Percentiles rank a stretch among this genome's conserved stretches.
Conservation (phyloP, 192 early-diverging fungal genomes). For the Dissophora globulifera region DNA sequence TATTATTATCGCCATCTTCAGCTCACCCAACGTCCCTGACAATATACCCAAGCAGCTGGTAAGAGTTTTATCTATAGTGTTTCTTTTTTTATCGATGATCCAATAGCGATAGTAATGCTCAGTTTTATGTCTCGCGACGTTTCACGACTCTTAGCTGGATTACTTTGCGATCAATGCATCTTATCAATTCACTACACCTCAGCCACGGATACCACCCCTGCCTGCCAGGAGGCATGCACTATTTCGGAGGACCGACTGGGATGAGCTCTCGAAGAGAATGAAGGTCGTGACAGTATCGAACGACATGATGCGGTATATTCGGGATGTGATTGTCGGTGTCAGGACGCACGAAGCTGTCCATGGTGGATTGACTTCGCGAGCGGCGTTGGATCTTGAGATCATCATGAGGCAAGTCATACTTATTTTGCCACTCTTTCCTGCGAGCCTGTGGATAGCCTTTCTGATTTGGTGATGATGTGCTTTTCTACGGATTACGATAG, state of each 20-base stretch:
- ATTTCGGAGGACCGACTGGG: slow-evolving; percentile 56
- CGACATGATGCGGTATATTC: slow-evolving; percentile 65
- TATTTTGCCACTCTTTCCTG: neutral
- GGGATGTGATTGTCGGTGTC: slow-evolving; percentile 68
- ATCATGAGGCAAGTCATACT: slow-evolving; percentile 56
- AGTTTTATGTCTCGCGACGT: neutral
- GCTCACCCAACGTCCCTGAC: slow-evolving; percentile 21
- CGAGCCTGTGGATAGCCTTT: neutral
- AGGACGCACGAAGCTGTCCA: slow-evolving; percentile 65
- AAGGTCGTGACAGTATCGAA: slow-evolving; percentile 58
- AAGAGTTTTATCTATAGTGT: neutral
- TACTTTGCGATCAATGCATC: slow-evolving; percentile 51
- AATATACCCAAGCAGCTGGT: slow-evolving; percentile 58
- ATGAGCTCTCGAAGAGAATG: slow-evolving; percentile 55
- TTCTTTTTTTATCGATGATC: neutral
- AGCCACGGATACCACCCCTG: slow-evolving; percentile 21
- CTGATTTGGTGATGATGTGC: neutral
- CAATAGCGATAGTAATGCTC: neutral
- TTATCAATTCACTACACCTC: slow-evolving; percentile 25
- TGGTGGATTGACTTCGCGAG: slow-evolving; percentile 63
- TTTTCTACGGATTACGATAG: slow-evolving; percentile 12
- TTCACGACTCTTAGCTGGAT: slow-evolving; percentile 15
- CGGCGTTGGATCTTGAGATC: slow-evolving; percentile 60
- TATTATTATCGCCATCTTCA: slow-evolving; percentile 52
- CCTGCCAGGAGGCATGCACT: slow-evolving; percentile 38